phyloP scores from a whole-genome alignment of 2,329 filamentous ascomycete species.

The Fusarium hainanense region DNA sequence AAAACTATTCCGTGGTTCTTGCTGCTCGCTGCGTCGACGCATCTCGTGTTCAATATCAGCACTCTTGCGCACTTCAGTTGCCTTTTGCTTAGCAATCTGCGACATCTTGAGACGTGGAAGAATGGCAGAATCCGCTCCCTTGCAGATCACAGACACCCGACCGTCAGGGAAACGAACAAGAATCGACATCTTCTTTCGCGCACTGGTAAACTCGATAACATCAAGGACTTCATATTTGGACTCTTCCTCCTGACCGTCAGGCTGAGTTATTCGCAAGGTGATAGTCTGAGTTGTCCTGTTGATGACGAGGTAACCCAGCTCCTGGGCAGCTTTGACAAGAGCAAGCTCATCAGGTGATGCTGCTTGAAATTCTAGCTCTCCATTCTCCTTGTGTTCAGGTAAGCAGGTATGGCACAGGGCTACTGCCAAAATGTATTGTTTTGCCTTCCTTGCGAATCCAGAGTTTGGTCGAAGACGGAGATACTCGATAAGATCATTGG shows the following conservation, averaged over 20 bases:
- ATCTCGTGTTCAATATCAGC: conserved; percentile 68
- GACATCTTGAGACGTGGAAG: conserved; percentile 81
- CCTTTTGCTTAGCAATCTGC: conserved; percentile 79
- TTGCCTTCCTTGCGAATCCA: conserved; percentile 79
- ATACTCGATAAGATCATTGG: conserved; percentile 80
- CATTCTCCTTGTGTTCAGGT: conserved; percentile 76
- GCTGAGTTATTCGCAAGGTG: conserved; percentile 58
- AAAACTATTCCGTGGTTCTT: conserved; percentile 65
- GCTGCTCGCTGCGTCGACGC: conserved; percentile 65
- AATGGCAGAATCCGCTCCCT: conserved; percentile 88
- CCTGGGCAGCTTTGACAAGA: conserved; percentile 83
- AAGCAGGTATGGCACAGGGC: conserved; percentile 92
- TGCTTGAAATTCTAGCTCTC: conserved; percentile 82
- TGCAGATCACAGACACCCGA: conserved; percentile 85
- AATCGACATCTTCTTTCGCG: conserved; percentile 91
- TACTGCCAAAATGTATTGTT: conserved; percentile 84
- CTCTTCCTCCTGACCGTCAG: conserved; percentile 55
- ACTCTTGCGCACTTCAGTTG: conserved; percentile 71
- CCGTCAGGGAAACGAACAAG: conserved; percentile 87
- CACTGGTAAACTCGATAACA: conserved; percentile 90
- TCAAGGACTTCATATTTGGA: conserved; percentile 84
- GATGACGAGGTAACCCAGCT: conserved; percentile 82
- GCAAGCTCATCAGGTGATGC: conserved; percentile 92
- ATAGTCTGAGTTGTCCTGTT: conserved; percentile 79
- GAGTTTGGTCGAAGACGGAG: conserved; percentile 80